phyloP scores from a whole-genome alignment of 495 filamentous ascomycete species.

The Xylaria bambusicola region DNA sequence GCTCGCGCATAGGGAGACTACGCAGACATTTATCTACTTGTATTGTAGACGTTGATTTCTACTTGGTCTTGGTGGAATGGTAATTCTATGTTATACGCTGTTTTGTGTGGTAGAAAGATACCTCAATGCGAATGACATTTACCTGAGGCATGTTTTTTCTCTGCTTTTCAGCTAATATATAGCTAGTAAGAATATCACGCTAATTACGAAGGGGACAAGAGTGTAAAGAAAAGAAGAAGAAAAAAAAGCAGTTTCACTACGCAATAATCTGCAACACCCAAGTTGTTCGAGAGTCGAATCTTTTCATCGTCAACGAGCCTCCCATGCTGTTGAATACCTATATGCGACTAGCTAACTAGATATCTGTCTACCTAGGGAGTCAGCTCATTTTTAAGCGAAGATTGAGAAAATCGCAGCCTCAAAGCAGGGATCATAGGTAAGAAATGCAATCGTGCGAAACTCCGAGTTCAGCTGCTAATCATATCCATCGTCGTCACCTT shows the following conservation, averaged over 20 bases:
- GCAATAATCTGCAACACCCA: no score
- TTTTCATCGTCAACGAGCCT: not conserved
- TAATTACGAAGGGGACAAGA: no score
- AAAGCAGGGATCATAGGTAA: no score
- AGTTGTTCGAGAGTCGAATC: not conserved
- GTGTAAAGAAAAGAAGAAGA: no score
- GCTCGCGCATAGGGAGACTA: not conserved
- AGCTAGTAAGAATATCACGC: not conserved
- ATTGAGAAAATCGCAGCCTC: no score
- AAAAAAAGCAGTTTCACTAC: no score
- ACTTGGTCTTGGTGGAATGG: no score
- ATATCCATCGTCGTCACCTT: not conserved
- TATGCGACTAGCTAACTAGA: not conserved
- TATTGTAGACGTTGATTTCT: not conserved
- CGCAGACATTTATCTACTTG: not conserved
- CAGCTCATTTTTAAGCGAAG: no score
- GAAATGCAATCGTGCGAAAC: not conserved
- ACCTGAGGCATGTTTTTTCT: not conserved
- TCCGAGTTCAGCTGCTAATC: not conserved
- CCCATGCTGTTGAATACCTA: no score
- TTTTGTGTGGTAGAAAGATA: constrained; percentile 2
- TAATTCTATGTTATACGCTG: no score
- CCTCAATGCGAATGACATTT: constrained; percentile 3
- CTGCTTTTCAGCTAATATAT: not conserved
- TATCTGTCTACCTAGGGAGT: not conserved